Conservation (phyloP, 306 rosid species). For the Malus sylvestris region DNA sequence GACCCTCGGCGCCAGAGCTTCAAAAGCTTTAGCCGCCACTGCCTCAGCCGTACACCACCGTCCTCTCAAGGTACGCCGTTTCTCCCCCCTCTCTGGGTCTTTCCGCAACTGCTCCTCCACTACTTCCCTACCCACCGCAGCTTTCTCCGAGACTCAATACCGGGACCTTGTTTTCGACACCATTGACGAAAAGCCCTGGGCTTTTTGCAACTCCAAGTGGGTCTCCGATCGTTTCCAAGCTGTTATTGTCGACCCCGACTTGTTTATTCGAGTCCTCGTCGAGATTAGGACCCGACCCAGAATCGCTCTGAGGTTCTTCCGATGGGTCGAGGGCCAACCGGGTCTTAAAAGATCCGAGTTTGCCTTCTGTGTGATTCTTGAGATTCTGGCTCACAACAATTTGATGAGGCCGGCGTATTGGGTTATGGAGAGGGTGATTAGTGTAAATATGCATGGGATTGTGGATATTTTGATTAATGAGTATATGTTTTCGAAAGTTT, state of each 20-base stretch:
- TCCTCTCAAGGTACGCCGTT: conserved; percentile 40
- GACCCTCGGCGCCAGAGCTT: conserved; percentile 64
- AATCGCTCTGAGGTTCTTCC: conserved; percentile 54
- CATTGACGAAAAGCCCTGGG: conserved; percentile 32
- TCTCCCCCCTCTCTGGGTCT: conserved; percentile 31
- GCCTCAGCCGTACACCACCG: neutral
- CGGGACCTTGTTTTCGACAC: conserved; percentile 40
- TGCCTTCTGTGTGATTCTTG: neutral
- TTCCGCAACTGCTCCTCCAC: conserved; percentile 15
- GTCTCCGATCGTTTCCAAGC: conserved; percentile 32
- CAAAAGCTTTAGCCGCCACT: conserved; percentile 34
- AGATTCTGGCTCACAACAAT: neutral
- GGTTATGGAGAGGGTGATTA: neutral
- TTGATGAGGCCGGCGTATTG: neutral
- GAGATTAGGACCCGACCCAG: conserved; percentile 37
- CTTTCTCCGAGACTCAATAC: conserved; percentile 17
- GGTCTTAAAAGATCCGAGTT: neutral
- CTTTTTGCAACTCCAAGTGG: conserved; percentile 20
- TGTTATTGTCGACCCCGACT: conserved; percentile 46
- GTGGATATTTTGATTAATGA: neutral
- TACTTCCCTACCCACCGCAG: conserved; percentile 2
- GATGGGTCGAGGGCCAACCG: conserved; percentile 34
- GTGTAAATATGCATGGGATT: neutral
- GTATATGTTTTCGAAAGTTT: neutral
- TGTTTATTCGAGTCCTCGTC: conserved; percentile 44